These are phyloP conservation scores for Clitocybe nebularis DNA, from an alignment of 1,284 basidiomycete genomes.

Conservation along the genomic window DNA sequence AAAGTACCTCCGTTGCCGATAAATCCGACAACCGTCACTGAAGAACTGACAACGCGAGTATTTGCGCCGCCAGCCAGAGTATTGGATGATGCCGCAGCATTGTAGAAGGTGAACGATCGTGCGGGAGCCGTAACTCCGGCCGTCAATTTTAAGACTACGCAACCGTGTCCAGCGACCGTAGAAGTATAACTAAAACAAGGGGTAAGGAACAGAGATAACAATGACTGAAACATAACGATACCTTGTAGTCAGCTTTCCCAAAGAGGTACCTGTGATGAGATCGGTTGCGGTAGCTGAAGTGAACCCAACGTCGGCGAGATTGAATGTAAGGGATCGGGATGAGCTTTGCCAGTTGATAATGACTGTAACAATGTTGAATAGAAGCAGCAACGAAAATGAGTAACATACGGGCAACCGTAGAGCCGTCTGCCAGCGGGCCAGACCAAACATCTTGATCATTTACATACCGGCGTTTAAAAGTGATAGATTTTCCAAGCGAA, in stretches of 20 bases:
- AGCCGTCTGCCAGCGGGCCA: constrained; percentile 45
- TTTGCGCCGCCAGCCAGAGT: constrained; percentile 37
- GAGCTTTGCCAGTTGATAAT: constrained; percentile 40
- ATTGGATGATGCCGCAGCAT: constrained; percentile 32
- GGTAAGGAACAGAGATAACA: constrained; percentile 8
- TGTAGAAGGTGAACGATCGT: constrained; percentile 37
- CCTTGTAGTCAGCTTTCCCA: constrained; percentile 36
- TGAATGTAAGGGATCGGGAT: constrained; percentile 35
- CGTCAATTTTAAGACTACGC: constrained; percentile 36
- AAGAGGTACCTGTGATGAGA: constrained; percentile 33
- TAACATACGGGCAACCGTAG: constrained; percentile 39
- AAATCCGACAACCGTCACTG: constrained; percentile 38
- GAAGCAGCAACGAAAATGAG: neutral
- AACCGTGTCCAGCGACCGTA: constrained; percentile 37
- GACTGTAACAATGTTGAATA: constrained; percentile 23
- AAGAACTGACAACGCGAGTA: constrained; percentile 34
- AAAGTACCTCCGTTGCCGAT: constrained; percentile 41
- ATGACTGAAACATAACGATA: constrained; percentile 17
- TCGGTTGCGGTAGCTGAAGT: constrained; percentile 36
- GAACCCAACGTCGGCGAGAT: constrained; percentile 38
- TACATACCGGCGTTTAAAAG: constrained; percentile 44
- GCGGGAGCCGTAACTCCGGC: constrained; percentile 21
- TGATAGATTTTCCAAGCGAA: constrained; percentile 40
- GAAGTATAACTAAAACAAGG: constrained; percentile 28
- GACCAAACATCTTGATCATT: constrained; percentile 49